Evolutionary conservation across 495 filamentous ascomycete species (phyloP).

Genomic region (Penicillium ucsense): DNA sequence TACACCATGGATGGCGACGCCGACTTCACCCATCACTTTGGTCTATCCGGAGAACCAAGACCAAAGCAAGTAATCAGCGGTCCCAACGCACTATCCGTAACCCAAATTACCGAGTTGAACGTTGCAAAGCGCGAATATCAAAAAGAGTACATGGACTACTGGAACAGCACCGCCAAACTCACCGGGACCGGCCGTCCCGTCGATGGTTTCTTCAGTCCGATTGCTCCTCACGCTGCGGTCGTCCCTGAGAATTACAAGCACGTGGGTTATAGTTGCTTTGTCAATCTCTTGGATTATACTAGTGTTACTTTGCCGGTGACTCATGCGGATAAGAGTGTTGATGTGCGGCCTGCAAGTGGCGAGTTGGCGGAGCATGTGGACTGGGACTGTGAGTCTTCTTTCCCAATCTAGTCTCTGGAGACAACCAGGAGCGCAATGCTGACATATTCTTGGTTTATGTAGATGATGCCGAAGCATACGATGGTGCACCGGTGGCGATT

Average conservation of each 20-base stretch:
- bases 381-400: constrained; percentile 41
- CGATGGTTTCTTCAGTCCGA: constrained; percentile 42
- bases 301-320: constrained; percentile 50
- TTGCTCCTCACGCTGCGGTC: constrained; percentile 38
- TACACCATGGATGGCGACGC: constrained; percentile 41
- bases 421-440: background rate
- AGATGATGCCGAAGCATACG: constrained; percentile 42
- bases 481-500: constrained; percentile 45
- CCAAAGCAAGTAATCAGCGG: constrained; percentile 26
- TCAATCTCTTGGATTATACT: constrained; percentile 52
- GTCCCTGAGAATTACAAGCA: constrained; percentile 37
- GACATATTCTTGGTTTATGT: constrained; percentile 1
- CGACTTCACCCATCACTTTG: constrained; percentile 39
- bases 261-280: constrained; percentile 42
- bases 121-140: constrained; percentile 48
- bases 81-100: constrained; percentile 24
- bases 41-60: constrained; percentile 45
- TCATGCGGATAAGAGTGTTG: constrained; percentile 41
- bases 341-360: constrained; percentile 29
- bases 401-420: background rate
- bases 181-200: constrained; percentile 50
- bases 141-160: constrained; percentile 60
- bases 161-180: constrained; percentile 47
- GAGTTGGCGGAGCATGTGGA: constrained; percentile 35
- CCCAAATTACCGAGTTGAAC: constrained; percentile 44